phyloP scores from a whole-genome alignment of 1,139 yeast genomes.

The Taiozyma sp. region DNA sequence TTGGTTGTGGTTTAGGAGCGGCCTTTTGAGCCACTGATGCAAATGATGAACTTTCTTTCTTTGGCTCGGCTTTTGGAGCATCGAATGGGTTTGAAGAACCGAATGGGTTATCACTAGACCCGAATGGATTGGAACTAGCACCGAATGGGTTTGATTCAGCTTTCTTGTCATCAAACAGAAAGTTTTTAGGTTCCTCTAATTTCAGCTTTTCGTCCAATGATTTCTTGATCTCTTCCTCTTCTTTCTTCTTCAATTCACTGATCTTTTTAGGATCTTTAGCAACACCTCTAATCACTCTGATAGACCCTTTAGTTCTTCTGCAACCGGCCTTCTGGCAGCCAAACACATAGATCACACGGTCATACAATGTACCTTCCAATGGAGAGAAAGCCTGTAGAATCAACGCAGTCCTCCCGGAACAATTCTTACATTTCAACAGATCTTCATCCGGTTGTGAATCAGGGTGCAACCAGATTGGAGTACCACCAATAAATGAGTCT shows the following conservation, averaged over 20 bases:
- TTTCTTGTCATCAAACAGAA: slow-evolving; percentile 27
- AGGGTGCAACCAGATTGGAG: slow-evolving; percentile 56
- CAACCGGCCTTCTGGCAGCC: slow-evolving; percentile 65
- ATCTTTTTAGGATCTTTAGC: slow-evolving; percentile 51
- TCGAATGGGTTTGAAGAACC: slow-evolving; percentile 25
- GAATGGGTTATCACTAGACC: slow-evolving; percentile 26
- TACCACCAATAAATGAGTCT: slow-evolving; percentile 80
- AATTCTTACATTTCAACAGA: slow-evolving; percentile 56
- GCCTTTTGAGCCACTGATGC: slow-evolving; percentile 22
- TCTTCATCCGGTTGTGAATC: slow-evolving; percentile 51
- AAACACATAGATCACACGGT: slow-evolving; percentile 76
- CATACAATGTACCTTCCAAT: slow-evolving; percentile 65
- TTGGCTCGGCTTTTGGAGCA: slow-evolving; percentile 22
- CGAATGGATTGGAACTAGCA: slow-evolving; percentile 27
- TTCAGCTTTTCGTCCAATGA: slow-evolving; percentile 40
- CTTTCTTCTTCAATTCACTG: slow-evolving; percentile 35
- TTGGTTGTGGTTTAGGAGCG: slow-evolving; percentile 15
- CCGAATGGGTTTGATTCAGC: slow-evolving; percentile 35
- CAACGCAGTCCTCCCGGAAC: slow-evolving; percentile 59
- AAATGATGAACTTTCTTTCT: slow-evolving; percentile 9
- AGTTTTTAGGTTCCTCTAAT: slow-evolving; percentile 36
- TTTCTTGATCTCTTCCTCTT: slow-evolving; percentile 32
- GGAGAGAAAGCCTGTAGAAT: slow-evolving; percentile 81
- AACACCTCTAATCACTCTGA: slow-evolving; percentile 74
- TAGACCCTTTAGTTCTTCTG: slow-evolving; percentile 60